Evolutionary conservation across 2,329 filamentous ascomycete genomes (phyloP), one percentile per base, ranked within the genome.

Genomic region (Colletotrichum spaethianum): DNA sequence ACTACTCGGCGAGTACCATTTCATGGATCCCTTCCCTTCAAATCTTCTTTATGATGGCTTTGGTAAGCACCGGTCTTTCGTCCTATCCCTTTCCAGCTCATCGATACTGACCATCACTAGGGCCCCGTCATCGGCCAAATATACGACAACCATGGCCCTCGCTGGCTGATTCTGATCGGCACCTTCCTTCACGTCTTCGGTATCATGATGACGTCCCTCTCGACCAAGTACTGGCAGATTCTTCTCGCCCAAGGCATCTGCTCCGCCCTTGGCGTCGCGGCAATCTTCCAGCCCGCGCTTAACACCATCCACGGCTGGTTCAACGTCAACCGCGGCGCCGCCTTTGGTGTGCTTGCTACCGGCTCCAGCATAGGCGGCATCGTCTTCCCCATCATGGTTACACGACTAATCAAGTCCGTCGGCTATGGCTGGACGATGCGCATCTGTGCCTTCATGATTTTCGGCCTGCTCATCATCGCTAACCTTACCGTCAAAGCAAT

Each of bases 121-220:
- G 90, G 91, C 0, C 90, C 90, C 0, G 75, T 93, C 9, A 86
- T 91, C n/a, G 92, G 92, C 2, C 86, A 84, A 40, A 69, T 92
- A 0, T 93, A 87, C 75, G 92, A 94, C 76, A 88, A 83, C 67
- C 88, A 90, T 68, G 92, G 92, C 0, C 90, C 91, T 0, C 85
- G 87, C 36, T 86, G 82, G 57, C 80, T 93, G 0, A 77, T 92
- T 1, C 42, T 89, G 1, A 77, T 78, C 16, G 90, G 90, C 20
- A 86, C 84, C 0, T 79, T 91, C 63, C 77, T 90, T 42, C 87
- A 91, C 67, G 86, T 92, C 20, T 87, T 92, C 66, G 87, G 88
- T 2, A 76, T 92, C 6, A 91, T 93, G 88, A 91, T 92, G 89
- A 84, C 88, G 0, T 87, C 84, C 9, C 79, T 92, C 9, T 76